These are phyloP conservation scores for Suillus bovinus DNA, from an alignment of 768 basidiomycete genomes.

Conservation along the genomic window DNA sequence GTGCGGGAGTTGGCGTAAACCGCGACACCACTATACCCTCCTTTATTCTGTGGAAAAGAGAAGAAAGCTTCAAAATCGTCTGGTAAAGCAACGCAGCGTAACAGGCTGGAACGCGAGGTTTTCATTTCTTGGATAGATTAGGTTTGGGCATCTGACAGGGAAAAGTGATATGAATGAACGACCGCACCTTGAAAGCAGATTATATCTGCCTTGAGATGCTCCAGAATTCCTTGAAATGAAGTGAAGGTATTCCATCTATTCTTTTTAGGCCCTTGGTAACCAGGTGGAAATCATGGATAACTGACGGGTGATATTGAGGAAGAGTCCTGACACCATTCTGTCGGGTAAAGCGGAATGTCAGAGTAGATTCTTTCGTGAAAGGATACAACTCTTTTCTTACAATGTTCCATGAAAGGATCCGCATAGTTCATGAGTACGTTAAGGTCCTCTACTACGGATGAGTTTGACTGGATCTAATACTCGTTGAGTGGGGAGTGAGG, in stretches of 20 bases:
- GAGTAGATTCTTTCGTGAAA: conserved; percentile 7
- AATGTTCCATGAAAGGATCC: conserved; percentile 71
- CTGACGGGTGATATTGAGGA: conserved; percentile 90
- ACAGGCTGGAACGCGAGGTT: conserved; percentile 67
- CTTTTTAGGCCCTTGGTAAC: conserved; percentile 17
- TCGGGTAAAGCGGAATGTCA: conserved; percentile 11
- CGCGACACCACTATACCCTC: conserved; percentile 93
- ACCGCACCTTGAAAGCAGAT: conserved; percentile 90
- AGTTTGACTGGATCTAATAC: background rate
- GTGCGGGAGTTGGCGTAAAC: conserved; percentile 70
- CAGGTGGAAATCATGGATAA: conserved; percentile 9
- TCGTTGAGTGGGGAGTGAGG: background rate
- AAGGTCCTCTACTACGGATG: background rate
- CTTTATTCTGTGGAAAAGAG: conserved; percentile 77
- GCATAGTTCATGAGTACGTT: conserved; percentile 40
- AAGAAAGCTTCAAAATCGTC: conserved; percentile 84
- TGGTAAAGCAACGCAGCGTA: conserved; percentile 77
- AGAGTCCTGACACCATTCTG: conserved; percentile 87
- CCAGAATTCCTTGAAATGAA: conserved; percentile 76
- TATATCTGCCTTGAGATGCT: conserved; percentile 83
- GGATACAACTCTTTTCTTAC: conserved; percentile 35
- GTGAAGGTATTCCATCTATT: conserved; percentile 77
- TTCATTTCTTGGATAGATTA: conserved; percentile 71
- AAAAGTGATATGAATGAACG: conserved; percentile 10
- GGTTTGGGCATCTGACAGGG: conserved; percentile 17